Percentiles rank a stretch among this genome's conserved stretches.
phyloP scores from a whole-genome alignment of 345 rosid genomes.

The Boechera retrofracta region DNA sequence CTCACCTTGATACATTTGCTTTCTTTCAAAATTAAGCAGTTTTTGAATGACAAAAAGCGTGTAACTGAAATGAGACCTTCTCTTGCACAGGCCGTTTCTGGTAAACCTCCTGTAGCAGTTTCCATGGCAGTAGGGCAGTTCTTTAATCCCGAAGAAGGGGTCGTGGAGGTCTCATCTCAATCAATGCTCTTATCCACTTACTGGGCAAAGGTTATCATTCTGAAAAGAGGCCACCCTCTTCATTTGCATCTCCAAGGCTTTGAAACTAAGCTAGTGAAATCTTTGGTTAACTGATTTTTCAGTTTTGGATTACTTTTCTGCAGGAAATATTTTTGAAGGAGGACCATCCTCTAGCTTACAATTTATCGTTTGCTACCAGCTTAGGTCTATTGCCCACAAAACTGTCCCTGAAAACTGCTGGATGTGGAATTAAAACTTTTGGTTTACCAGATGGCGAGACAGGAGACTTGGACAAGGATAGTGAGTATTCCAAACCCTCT shows the following conservation, averaged over 20 bases:
- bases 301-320: conserved; percentile 43
- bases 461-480: conserved; percentile 69
- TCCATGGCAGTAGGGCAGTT: conserved; percentile 99
- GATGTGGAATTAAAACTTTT: conserved; percentile 84
- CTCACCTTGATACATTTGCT: conserved; percentile 16
- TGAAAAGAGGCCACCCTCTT: conserved; percentile 28
- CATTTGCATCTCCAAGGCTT: conserved; percentile 28
- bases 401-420: conserved; percentile 71
- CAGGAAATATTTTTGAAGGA: conserved; percentile 81
- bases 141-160: conserved; percentile 84
- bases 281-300: conserved; percentile 37
- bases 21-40: conserved; percentile 6
- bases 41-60: conserved; percentile 28
- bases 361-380: conserved; percentile 77
- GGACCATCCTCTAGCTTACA: conserved; percentile 90
- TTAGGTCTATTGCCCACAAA: conserved; percentile 86
- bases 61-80: conserved; percentile 38
- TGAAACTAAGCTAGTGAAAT: conserved; percentile 27
- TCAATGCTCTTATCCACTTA: conserved; percentile 70
- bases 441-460: conserved; percentile 79
- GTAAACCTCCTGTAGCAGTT: conserved; percentile 97
- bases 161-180: conserved; percentile 63
- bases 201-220: conserved; percentile 68
- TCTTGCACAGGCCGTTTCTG: conserved; percentile 77
- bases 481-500: conserved; percentile 54